Evolutionary conservation across 805 yeast genomes (phyloP).

Genomic region (Priceomyces castillae): DNA sequence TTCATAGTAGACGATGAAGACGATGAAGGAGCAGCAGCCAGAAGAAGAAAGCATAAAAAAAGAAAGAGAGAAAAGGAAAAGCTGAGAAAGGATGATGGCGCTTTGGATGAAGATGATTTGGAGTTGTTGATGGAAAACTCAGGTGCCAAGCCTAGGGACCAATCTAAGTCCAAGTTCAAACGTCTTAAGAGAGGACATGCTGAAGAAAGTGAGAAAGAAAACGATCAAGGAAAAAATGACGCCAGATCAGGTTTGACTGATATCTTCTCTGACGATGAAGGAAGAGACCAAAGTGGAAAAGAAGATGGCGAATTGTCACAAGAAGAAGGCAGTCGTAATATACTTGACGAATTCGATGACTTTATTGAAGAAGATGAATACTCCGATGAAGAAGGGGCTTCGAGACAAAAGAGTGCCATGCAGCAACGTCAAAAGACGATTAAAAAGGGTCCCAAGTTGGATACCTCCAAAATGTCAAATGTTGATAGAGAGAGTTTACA

Average conservation of each 20-base stretch:
- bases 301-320: slow-evolving; percentile 16
- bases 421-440: slow-evolving; percentile 32
- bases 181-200: slow-evolving; percentile 72
- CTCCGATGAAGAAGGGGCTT: slow-evolving; percentile 75
- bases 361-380: slow-evolving; percentile 97
- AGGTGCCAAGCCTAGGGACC: slow-evolving; percentile 57
- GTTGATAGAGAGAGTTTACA: slow-evolving; percentile 88
- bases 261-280: slow-evolving; percentile 62
- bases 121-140: slow-evolving; percentile 88
- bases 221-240: slow-evolving; percentile 1
- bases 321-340: slow-evolving; percentile 29
- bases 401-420: slow-evolving; percentile 29
- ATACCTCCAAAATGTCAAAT: slow-evolving; percentile 56
- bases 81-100: slow-evolving; percentile 48
- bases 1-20: slow-evolving; percentile 92
- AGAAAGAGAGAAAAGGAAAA: slow-evolving; percentile 31
- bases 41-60: slow-evolving; percentile 39
- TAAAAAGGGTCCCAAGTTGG: slow-evolving; percentile 43
- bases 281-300: slow-evolving; percentile 28
- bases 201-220: slow-evolving; percentile 22
- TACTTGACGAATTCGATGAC: slow-evolving; percentile 86
- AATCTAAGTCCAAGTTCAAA: slow-evolving; percentile 56
- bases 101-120: slow-evolving; percentile 91
- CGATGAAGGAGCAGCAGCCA: slow-evolving; percentile 27
- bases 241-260: slow-evolving; percentile 49